A percentile compares a stretch with the other conserved stretches of the same genome.
Conservation (phyloP, 2,329 filamentous ascomycete genomes). For the Pochonia chlamydosporia region DNA sequence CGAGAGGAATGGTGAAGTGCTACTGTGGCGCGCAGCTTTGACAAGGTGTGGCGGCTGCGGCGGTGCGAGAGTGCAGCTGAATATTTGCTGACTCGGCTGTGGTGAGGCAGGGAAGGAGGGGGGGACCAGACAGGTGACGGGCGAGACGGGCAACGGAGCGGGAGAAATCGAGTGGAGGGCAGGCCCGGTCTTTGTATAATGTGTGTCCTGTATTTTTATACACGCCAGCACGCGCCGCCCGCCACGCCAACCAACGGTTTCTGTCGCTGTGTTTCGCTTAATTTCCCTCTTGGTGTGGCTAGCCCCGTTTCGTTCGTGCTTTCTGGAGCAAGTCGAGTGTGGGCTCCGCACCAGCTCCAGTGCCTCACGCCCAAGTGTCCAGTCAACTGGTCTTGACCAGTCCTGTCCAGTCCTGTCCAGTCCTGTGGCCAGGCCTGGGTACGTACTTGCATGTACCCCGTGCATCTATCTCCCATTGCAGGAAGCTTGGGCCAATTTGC, state of each 20-base stretch:
- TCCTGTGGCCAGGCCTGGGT: background rate
- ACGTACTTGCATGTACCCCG: no score
- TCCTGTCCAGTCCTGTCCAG: background rate
- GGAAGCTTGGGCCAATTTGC: no score
- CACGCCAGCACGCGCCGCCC: constrained; percentile 23
- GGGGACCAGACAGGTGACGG: no score
- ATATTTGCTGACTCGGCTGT: constrained; percentile 1
- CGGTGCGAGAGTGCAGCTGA: constrained; percentile 3
- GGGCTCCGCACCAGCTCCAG: constrained; percentile 1
- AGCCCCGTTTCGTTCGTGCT: constrained; percentile 19
- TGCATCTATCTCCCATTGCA: no score
- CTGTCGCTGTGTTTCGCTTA: constrained; percentile 28
- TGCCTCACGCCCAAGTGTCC: no score
- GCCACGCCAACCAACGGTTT: constrained; percentile 26
- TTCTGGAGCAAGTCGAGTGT: no score
- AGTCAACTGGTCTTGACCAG: background rate
- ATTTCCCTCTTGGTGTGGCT: constrained; percentile 28
- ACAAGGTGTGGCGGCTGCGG: background rate
- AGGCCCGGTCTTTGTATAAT: constrained; percentile 37
- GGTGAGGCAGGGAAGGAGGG: no score
- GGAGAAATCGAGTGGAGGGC: constrained; percentile 37
- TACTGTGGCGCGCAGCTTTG: background rate
- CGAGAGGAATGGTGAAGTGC: no score
- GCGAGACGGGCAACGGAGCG: constrained; percentile 16
- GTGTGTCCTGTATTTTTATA: constrained; percentile 41